These are phyloP conservation scores for Diplodia corticola DNA, from an alignment of 2,329 filamentous ascomycete species.

Conservation along the genomic window DNA sequence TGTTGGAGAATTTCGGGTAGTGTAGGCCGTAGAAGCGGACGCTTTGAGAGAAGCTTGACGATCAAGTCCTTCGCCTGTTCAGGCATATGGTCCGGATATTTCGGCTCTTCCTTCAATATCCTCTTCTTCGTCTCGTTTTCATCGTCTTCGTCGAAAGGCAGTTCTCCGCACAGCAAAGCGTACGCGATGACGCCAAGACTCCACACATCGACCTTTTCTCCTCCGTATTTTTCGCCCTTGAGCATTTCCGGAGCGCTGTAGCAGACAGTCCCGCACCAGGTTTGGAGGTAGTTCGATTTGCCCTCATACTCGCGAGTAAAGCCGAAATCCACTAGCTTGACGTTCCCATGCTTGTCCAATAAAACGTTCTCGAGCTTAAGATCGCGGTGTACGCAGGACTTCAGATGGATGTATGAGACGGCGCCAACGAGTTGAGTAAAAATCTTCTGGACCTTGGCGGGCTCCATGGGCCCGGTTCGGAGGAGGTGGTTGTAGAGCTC, in stretches of 20 bases:
- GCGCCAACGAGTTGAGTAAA: conserved; percentile 95
- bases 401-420: conserved; percentile 90
- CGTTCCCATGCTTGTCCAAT: conserved; percentile 93
- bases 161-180: conserved; percentile 76
- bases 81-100: conserved; percentile 78
- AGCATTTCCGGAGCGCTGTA: conserved; percentile 99
- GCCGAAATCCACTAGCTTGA: conserved; percentile 96
- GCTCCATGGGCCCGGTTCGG: conserved; percentile 77
- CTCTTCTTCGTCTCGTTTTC: conserved; percentile 81
- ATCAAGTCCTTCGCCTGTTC: conserved; percentile 76
- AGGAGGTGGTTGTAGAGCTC: conserved; percentile 97
- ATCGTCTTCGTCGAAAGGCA: conserved; percentile 96
- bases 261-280: conserved; percentile 95
- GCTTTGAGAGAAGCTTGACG: conserved; percentile 80
- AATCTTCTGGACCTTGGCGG: conserved; percentile 88
- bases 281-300: conserved; percentile 90
- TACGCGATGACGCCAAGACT: conserved; percentile 84
- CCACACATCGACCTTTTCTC: conserved; percentile 97
- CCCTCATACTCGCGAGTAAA: conserved; percentile 98
- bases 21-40: conserved; percentile 78
- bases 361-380: conserved; percentile 96
- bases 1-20: conserved; percentile 84
- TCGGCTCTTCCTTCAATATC: conserved; percentile 83
- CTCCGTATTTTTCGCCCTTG: conserved; percentile 95
- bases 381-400: conserved; percentile 94